Evolutionary conservation across 441 rosid genomes (phyloP), one percentile per base, ranked within the genome.

Genomic region (Erysimum cheiri): DNA sequence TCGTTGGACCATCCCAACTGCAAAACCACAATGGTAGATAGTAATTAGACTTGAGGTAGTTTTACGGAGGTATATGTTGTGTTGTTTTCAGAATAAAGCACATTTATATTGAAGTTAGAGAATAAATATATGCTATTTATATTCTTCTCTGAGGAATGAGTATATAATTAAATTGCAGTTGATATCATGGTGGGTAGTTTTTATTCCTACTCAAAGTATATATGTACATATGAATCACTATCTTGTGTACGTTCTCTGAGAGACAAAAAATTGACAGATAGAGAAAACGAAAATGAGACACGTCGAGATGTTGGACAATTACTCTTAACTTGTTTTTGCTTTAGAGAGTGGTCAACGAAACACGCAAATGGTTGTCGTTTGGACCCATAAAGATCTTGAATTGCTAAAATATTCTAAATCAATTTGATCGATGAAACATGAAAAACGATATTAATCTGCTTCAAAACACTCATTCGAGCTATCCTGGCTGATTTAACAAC

Each of bases 261-360:
- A 53, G 73, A 67, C 64, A 67, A 8, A 14, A 11, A 55, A 63
- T 35, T 28, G 64, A 39, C 64, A 67, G 59, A 36, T 3, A 7
- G 26, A 44, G 17, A 19, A 60, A 61, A 22, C 2, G 1, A 22
- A 22, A 67, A 48, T 13, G 43, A 24, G 60, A 75, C 65, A 74
- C 57, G 15, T 74, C 47, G 70, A 62, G 40, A 40, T 39, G 69
- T 53, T 60, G 58, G 72, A 60, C 77, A 49, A 50, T 10, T 66
- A 50, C 46, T 41, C 55, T 73, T 53, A 28, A 54, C 73, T 8
- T 29, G 69, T 46, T 44, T 60, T 67, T 65, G 40, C 58, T 54
- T 46, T 67, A 13, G 48, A 50, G 29, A 41, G 52, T 74, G 37
- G 78, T 60, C 73, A 68, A 68, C 44, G 37, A 54, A 68, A 61